These are phyloP conservation scores for Globisporangium iwayamae DNA, from an alignment of 352 stramenopile genomes.

Conservation along the genomic window DNA sequence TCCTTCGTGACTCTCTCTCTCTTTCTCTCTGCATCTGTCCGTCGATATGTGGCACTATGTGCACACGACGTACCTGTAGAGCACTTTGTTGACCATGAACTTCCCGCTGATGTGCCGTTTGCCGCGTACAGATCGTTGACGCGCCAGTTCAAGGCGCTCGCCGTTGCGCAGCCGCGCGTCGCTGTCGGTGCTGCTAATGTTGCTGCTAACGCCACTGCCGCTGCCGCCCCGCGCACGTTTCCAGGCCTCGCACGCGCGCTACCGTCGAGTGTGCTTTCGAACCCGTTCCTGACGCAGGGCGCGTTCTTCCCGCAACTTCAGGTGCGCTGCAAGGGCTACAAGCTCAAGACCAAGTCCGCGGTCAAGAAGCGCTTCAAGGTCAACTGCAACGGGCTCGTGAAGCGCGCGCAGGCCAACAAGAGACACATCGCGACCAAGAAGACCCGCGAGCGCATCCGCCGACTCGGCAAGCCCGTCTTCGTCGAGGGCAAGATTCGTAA, in stretches of 20 bases:
- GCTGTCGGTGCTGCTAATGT: slow-evolving; percentile 10
- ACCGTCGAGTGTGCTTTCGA: slow-evolving; percentile 10
- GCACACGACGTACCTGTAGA: not conserved
- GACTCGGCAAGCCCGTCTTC: slow-evolving; percentile 69
- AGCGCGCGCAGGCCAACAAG: slow-evolving; percentile 79
- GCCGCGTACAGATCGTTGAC: slow-evolving; percentile 39
- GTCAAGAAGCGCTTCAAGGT: slow-evolving; percentile 87
- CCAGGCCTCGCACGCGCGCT: slow-evolving; percentile 12
- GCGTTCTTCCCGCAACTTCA: slow-evolving; percentile 39
- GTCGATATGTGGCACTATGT: not conserved
- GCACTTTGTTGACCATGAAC: not conserved
- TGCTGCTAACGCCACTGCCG: not conserved
- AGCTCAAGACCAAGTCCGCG: slow-evolving; percentile 78
- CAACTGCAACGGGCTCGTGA: slow-evolving; percentile 76
- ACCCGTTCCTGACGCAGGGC: slow-evolving; percentile 13
- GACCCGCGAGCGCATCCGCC: slow-evolving; percentile 72
- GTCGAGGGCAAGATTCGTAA: slow-evolving; percentile 76
- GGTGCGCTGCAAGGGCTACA: slow-evolving; percentile 70
- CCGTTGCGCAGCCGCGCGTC: slow-evolving; percentile 27
- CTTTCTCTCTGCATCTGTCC: not conserved
- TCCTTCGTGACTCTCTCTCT: not conserved
- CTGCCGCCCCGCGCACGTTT: slow-evolving; percentile 22
- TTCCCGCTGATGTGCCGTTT: not conserved
- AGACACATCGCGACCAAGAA: slow-evolving; percentile 85
- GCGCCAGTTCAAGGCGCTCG: slow-evolving; percentile 50